Percentiles rank a stretch among this genome's conserved stretches.
phyloP scores from a whole-genome alignment of 2,329 filamentous ascomycete species.

The Chlorencoelia australis region DNA sequence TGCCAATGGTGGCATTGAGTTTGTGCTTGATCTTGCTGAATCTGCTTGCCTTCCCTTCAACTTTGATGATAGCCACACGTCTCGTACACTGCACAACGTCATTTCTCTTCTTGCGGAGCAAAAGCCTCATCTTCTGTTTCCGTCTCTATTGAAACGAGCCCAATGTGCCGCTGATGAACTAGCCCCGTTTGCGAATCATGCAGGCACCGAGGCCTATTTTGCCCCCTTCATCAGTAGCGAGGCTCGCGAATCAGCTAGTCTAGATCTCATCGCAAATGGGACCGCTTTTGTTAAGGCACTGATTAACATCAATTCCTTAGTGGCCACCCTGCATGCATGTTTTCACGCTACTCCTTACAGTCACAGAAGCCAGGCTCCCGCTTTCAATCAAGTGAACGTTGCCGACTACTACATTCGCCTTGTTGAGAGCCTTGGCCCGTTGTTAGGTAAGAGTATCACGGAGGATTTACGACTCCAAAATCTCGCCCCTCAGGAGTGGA shows the following conservation, averaged over 20 bases:
- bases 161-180: conserved; percentile 60
- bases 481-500: conserved; percentile 62
- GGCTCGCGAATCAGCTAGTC: conserved; percentile 28
- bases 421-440: conserved; percentile 62
- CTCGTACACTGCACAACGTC: conserved; percentile 62
- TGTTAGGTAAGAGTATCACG: conserved; percentile 72
- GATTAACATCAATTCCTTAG: conserved; percentile 64
- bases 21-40: conserved; percentile 73
- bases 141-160: conserved; percentile 67
- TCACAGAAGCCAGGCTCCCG: conserved; percentile 46
- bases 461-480: conserved; percentile 72
- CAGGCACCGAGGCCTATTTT: conserved; percentile 54
- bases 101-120: conserved; percentile 71
- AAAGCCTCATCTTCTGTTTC: conserved; percentile 70
- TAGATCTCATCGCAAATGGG: conserved; percentile 47
- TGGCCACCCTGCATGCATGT: conserved; percentile 63
- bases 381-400: conserved; percentile 69
- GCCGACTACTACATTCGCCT: conserved; percentile 74
- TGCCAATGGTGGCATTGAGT: conserved; percentile 69
- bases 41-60: conserved; percentile 71
- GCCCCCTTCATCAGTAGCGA: conserved; percentile 47
- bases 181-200: conserved; percentile 49
- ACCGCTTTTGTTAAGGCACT: conserved; percentile 71
- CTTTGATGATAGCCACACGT: conserved; percentile 56
- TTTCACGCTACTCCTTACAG: conserved; percentile 51